Evolutionary conservation across 1,284 basidiomycete species (phyloP), one percentile per base, ranked within the genome.

Genomic region (Wallemia hederae): DNA sequence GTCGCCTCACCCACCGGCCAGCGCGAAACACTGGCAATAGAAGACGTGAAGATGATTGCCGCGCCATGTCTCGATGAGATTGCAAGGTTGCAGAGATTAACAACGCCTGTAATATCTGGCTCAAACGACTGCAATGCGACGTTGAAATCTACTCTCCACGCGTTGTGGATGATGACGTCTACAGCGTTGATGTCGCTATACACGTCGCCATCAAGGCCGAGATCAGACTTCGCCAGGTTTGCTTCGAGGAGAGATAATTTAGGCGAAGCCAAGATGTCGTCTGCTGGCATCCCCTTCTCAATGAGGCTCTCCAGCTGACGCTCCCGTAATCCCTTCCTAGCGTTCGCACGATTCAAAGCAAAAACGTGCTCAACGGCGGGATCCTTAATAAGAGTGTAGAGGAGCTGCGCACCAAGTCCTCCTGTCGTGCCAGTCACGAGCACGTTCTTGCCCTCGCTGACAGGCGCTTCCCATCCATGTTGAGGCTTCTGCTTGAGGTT

Each of bases 91-190:
- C 11, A 24, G 2, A 58, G n/a, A 58, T 58, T 58, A 7, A 27
- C 27, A 9, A 58, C 25, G 24, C 56, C 56, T 7, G 19, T 61
- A 60, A 70, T 59, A 56, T 67, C 63, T 1, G 60, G 62, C 60
- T 69, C 67, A 60, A 70, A 70, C 7, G 65, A 66, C 1, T 64
- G 60, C 0, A 70, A 63, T 24, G 64, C 59, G 31, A 67, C 66
- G 33, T 69, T 67, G 62, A 70, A 70, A 61, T 69, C 66, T 11
- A 70, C 58, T 34, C 63, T 63, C 68, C 69, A 70, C 1, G 69
- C 69, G 57, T 66, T 66, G 63, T 69, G 68, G 26, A 69, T 65
- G 59, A 70, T 66, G 29, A 63, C 61, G 14, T 65, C 66, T 24
- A 68, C 61, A 28, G 59, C 59, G n/a, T 27, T 24, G 33, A 60